Evolutionary conservation across 805 yeast genomes (phyloP).

Genomic region (Ogataea paradorogensis): DNA sequence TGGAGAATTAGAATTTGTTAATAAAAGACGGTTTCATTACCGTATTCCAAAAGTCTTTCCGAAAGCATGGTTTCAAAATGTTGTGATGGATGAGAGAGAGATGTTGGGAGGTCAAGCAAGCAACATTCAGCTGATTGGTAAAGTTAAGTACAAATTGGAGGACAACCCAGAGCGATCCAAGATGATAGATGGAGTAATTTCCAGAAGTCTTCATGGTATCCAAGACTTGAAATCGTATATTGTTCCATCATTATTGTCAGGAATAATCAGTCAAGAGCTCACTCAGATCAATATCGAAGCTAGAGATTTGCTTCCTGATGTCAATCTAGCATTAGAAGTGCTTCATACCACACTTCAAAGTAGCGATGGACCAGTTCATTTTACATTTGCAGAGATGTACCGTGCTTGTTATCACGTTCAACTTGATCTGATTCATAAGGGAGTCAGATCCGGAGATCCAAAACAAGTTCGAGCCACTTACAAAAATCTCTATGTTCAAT

Average conservation of each 20-base stretch:
- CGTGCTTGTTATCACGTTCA: constrained; percentile 32
- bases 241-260: constrained; percentile 32
- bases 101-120: constrained; percentile 18
- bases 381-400: constrained; percentile 38
- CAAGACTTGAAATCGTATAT: constrained; percentile 28
- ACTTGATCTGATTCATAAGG: too few species aligned
- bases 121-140: constrained; percentile 29
- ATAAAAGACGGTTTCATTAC: constrained; percentile 42
- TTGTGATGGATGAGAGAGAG: constrained; percentile 29
- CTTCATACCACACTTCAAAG: constrained; percentile 35
- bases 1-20: constrained; percentile 54
- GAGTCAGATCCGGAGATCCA: too few species aligned
- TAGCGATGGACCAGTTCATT: constrained; percentile 40
- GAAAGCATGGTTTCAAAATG: constrained; percentile 31
- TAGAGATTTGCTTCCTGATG: constrained; percentile 32
- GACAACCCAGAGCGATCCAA: constrained; percentile 28
- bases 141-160: constrained; percentile 33
- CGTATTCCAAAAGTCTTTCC: constrained; percentile 57
- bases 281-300: constrained; percentile 26
- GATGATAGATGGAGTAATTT: constrained; percentile 28
- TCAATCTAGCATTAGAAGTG: constrained; percentile 35
- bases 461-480: not conserved
- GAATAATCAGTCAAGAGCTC: constrained; percentile 29
- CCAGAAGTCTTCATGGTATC: constrained; percentile 14
- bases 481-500: not conserved